Evolutionary conservation across 2,329 filamentous ascomycete species (phyloP).

Genomic region (Monilinia fructigena): DNA sequence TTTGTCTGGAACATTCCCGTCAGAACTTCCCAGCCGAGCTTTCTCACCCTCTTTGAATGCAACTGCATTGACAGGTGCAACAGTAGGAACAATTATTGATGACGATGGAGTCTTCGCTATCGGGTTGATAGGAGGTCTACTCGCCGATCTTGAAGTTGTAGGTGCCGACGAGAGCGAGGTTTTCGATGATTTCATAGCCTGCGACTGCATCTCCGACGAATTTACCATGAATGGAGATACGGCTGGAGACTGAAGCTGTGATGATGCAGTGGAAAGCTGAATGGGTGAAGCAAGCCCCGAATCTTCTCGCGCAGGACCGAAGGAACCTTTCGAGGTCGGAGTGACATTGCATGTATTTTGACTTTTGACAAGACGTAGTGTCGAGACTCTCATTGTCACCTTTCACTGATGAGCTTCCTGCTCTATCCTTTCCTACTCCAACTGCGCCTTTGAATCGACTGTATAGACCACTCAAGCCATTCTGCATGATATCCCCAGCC

Average conservation of each 20-base stretch:
- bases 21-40: conserved; percentile 40
- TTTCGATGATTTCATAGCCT: conserved; percentile 39
- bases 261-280: conserved; percentile 36
- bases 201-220: conserved; percentile 37
- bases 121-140: conserved; percentile 36
- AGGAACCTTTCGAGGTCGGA: conserved; percentile 46
- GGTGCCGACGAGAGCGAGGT: conserved; percentile 35
- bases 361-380: conserved; percentile 44
- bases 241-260: conserved; percentile 39
- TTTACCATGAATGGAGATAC: conserved; percentile 35
- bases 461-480: conserved; percentile 86
- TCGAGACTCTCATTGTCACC: conserved; percentile 49
- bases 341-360: conserved; percentile 42
- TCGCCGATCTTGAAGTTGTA: conserved; percentile 34
- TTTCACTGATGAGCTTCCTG: conserved; percentile 37
- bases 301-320: conserved; percentile 45
- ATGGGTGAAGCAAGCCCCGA: conserved; percentile 42
- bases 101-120: conserved; percentile 39
- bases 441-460: conserved; percentile 80
- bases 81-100: conserved; percentile 42
- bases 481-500: conserved; percentile 72
- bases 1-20: conserved; percentile 17
- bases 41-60: conserved; percentile 51
- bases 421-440: conserved; percentile 62
- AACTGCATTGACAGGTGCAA: conserved; percentile 51